Evolutionary conservation across 805 yeast genomes (phyloP).

Genomic region (Jamesozyma rosinii): DNA sequence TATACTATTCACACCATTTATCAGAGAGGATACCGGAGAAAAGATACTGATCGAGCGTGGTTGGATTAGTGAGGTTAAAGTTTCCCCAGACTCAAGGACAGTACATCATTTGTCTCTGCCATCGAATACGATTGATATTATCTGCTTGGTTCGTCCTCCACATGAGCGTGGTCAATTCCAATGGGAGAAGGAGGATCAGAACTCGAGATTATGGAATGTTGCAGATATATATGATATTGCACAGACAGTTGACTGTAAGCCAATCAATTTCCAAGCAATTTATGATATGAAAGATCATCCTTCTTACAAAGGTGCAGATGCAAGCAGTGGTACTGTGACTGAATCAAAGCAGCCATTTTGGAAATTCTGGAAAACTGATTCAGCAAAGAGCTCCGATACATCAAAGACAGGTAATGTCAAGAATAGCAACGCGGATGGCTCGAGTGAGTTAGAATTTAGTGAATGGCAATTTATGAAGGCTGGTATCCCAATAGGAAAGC

Average conservation of each 20-base stretch:
- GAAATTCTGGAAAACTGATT: slow-evolving; percentile 23
- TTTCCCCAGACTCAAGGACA: slow-evolving; percentile 45
- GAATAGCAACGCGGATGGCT: not conserved
- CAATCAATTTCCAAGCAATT: slow-evolving; percentile 68
- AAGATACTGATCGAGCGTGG: slow-evolving; percentile 83
- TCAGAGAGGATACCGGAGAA: slow-evolving; percentile 47
- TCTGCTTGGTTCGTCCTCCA: slow-evolving; percentile 65
- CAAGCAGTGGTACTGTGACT: too few relatives aligned
- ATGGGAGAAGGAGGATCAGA: slow-evolving; percentile 61
- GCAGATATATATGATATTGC: slow-evolving; percentile 75
- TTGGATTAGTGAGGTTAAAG: slow-evolving; percentile 70
- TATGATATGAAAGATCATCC: slow-evolving; percentile 56
- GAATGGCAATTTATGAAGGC: slow-evolving; percentile 56
- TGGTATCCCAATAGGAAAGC: slow-evolving; percentile 85
- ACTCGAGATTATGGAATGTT: slow-evolving; percentile 62
- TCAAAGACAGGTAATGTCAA: not conserved
- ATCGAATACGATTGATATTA: slow-evolving; percentile 52
- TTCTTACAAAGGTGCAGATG: not conserved
- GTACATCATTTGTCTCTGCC: slow-evolving; percentile 68
- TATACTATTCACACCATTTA: slow-evolving; percentile 70
- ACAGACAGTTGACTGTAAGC: slow-evolving; percentile 51
- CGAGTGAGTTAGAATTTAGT: slow-evolving; percentile 34
- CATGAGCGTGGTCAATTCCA: slow-evolving; percentile 52
- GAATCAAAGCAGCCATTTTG: slow-evolving; percentile 13
- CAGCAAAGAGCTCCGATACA: not conserved